Percentiles rank a stretch among this genome's conserved stretches.
These are phyloP conservation scores for Amanita pallidorosea DNA, from an alignment of 768 basidiomycete species.

Conservation along the genomic window DNA sequence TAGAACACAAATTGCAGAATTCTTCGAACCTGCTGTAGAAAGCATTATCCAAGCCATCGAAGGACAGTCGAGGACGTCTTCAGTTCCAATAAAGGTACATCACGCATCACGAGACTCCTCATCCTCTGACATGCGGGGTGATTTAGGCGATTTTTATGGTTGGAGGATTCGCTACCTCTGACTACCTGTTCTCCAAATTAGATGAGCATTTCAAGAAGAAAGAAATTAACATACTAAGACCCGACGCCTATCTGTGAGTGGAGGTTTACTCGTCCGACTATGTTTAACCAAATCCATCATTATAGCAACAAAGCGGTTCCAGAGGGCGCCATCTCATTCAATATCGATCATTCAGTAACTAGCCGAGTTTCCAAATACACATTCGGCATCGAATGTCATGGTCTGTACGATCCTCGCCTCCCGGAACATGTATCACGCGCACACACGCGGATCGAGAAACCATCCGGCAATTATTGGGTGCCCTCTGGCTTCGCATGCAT, in stretches of 20 bases:
- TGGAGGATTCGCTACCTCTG: constrained; percentile 42
- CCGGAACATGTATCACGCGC: constrained; percentile 6
- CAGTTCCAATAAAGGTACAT: constrained; percentile 1
- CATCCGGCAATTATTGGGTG: constrained; percentile 2
- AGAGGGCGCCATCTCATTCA: constrained; percentile 15
- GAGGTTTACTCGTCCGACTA: not conserved
- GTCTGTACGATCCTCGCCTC: constrained; percentile 4
- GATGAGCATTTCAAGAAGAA: constrained; percentile 21
- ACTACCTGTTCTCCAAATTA: constrained; percentile 35
- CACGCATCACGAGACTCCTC: not conserved
- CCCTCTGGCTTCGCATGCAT: constrained; percentile 7
- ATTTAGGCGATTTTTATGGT: constrained; percentile 33
- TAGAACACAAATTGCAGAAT: not conserved
- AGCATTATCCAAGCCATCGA: not conserved
- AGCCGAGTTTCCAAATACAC: constrained; percentile 9
- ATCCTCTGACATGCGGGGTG: not conserved
- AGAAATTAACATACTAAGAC: constrained; percentile 27
- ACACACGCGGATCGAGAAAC: not conserved
- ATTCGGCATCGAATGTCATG: constrained; percentile 7
- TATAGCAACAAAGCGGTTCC: constrained; percentile 16
- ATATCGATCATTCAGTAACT: constrained; percentile 13
- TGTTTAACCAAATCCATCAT: not conserved
- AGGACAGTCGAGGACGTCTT: not conserved
- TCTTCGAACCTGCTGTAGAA: constrained; percentile 4
- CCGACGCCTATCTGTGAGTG: constrained; percentile 38